Base-by-base conservation (phyloP, 768 basidiomycete species). In the Goffeauzyma gilvescens region DNA sequence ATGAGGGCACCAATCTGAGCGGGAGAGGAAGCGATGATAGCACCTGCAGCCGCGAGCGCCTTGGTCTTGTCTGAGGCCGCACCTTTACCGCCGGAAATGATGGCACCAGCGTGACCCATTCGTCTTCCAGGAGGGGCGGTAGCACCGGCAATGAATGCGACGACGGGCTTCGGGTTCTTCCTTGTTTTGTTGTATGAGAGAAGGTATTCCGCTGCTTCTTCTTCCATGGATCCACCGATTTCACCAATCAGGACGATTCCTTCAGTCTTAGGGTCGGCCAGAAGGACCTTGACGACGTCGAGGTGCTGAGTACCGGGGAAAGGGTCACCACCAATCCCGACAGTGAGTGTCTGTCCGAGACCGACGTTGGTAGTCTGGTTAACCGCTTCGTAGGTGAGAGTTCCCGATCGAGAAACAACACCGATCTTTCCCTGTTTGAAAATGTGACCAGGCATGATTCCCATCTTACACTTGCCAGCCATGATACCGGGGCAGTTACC, bases 401-500 rank as follows among this genome's bases (percentile, higher is more conserved):
- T 63, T 55, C 61, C 61, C 5, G 59, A 60, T 35, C 61, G 53
- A 2, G 59, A 60, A 17, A 63, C 61, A 32, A 63, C 57, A 50
- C 89, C 90, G 54, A 98, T 90, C 54, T 82, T 85, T 41, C 93
- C 93, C 43, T 90, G 87, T 53, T 65, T 84, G 69, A 96, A 93
- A 55, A 98, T 95, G 62, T 93, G 86, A 21, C 87, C 93, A 10
- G 93, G 93, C 68, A 69, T 69, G 59, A 98, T 98, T 46, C 93
- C 93, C 77, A 98, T 95, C 71, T 96, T 96, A 72, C 93, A 98
- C 17, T 90, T 90, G 14, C 90, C 89, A 59, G 90, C 89, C 59
- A 96, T 95, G 56, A 98, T 78, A 60, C 93, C 93, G 2, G 93
- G 93, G 67, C 93, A 98, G 67, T 98, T 98, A 30, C 93, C 93